Evolutionary conservation across 2,329 filamentous ascomycete species (phyloP).

Genomic region (Pseudocercospora ulei): DNA sequence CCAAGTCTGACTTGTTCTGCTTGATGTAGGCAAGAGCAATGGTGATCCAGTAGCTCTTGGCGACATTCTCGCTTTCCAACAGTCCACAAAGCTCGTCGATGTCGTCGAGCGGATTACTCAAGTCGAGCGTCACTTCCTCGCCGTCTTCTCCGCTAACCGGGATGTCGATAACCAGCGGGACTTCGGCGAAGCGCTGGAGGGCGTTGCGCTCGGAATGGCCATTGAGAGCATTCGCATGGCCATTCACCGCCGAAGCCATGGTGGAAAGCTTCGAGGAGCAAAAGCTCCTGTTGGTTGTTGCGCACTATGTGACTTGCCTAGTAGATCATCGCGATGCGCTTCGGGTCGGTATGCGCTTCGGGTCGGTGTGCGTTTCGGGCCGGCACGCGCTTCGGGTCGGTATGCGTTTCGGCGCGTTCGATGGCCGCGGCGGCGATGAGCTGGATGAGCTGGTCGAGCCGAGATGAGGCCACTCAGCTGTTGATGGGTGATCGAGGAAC

Average conservation of each 20-base stretch:
- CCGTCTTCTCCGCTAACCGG: constrained; percentile 53
- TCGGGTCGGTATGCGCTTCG: not conserved
- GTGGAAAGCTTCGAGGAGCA: constrained; percentile 18
- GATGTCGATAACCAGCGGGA: constrained; percentile 55
- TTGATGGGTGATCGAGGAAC: not conserved
- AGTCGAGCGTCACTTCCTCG: constrained; percentile 79
- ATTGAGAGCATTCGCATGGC: constrained; percentile 46
- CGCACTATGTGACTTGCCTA: not conserved
- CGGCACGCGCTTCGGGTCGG: not conserved
- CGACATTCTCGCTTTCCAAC: constrained; percentile 85
- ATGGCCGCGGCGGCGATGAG: not conserved
- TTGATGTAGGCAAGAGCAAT: constrained; percentile 95
- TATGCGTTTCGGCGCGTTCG: too few relatives aligned
- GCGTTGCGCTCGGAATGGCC: constrained; percentile 35
- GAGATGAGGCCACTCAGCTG: constrained; percentile 2
- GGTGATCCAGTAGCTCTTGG: constrained; percentile 94
- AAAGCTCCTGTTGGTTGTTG: constrained; percentile 8
- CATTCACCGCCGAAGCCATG: constrained; percentile 47
- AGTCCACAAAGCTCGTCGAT: constrained; percentile 92
- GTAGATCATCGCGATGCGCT: constrained; percentile 4
- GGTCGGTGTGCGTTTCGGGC: too few relatives aligned
- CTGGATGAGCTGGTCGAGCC: not conserved
- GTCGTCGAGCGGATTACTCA: constrained; percentile 77
- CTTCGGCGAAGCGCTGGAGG: constrained; percentile 50
- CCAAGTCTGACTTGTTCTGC: constrained; percentile 82